phyloP scores from a whole-genome alignment of 371 early-diverging fungal species.

The Mortierella sp. region DNA sequence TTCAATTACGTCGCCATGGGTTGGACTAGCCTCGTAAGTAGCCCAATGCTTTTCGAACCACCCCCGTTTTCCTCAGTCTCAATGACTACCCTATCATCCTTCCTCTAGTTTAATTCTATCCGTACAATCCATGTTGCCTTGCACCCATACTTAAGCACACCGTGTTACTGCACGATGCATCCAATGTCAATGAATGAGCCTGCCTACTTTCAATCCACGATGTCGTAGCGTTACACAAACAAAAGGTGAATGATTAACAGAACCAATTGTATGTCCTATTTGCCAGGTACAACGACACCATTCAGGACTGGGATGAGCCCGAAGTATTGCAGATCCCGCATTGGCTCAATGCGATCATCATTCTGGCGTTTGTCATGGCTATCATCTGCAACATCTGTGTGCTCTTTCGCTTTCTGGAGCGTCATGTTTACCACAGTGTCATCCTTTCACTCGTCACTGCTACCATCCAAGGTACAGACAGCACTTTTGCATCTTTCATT shows the following conservation, averaged over 20 bases:
- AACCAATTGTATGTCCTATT: neutral
- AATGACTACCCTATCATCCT: neutral
- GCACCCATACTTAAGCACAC: neutral
- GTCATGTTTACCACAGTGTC: constrained; percentile 24
- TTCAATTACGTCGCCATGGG: constrained; percentile 44
- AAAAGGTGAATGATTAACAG: neutral
- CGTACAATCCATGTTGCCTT: neutral
- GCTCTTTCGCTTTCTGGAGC: constrained; percentile 45
- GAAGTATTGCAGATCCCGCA: constrained; percentile 7
- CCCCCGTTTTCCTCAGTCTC: neutral
- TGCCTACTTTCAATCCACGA: no score
- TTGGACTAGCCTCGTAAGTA: constrained; percentile 29
- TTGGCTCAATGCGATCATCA: constrained; percentile 27
- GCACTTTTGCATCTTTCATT: no score
- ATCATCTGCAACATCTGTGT: constrained; percentile 43
- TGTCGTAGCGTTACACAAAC: neutral
- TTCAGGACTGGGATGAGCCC: constrained; percentile 10
- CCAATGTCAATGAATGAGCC: neutral
- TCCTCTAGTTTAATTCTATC: neutral
- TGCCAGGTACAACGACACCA: constrained; percentile 20
- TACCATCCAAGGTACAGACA: constrained; percentile 39
- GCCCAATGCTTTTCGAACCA: no score
- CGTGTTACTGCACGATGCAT: neutral
- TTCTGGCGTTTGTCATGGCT: constrained; percentile 28
- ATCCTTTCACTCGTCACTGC: constrained; percentile 33